Conservation (phyloP, 805 yeast species). For the Ogataea allantospora region DNA sequence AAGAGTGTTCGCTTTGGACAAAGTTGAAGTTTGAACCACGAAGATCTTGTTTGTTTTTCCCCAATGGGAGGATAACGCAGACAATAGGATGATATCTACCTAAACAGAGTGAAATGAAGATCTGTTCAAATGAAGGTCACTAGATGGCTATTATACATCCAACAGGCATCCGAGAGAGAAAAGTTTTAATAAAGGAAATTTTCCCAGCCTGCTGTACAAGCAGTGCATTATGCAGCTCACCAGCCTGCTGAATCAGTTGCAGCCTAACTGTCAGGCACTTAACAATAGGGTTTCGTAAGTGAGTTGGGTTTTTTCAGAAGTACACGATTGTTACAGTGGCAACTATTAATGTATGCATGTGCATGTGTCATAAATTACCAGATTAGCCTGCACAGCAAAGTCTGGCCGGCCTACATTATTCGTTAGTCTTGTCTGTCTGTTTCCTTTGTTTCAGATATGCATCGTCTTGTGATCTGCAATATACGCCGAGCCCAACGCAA, state of each 20-base stretch:
- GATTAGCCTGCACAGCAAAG: background rate
- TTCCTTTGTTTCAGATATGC: constrained; percentile 1
- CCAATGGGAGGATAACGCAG: too few relatives aligned
- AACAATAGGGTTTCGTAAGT: background rate
- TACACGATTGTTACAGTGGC: background rate
- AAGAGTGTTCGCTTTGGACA: background rate
- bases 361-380: background rate
- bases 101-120: background rate
- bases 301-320: background rate
- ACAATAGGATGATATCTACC: too few relatives aligned
- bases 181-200: background rate
- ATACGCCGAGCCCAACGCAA: background rate
- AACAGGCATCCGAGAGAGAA: constrained; percentile 2
- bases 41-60: background rate
- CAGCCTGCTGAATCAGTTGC: constrained; percentile 3
- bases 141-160: constrained; percentile 2
- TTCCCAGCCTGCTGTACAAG: too few relatives aligned
- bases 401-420: background rate
- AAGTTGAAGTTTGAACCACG: background rate
- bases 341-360: background rate
- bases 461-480: background rate
- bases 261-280: constrained; percentile 4
- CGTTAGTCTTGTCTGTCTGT: background rate
- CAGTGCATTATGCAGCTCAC: constrained; percentile 1
- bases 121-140: background rate